These are phyloP conservation scores for Euptelea pleiosperma DNA, from an alignment of 164 flowering plant genomes.

Conservation along the genomic window DNA sequence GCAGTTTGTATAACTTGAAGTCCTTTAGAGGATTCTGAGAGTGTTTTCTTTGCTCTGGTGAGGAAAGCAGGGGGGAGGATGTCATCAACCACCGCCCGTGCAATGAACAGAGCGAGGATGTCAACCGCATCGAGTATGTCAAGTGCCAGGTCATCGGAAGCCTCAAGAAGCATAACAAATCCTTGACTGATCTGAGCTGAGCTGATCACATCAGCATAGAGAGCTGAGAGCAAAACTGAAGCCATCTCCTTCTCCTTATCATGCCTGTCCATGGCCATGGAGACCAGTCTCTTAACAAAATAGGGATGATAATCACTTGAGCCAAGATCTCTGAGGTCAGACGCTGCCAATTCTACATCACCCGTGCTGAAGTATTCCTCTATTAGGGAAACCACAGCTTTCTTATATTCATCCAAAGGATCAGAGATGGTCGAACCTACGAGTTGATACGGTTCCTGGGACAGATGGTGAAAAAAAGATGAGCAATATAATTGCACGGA, in stretches of 20 bases:
- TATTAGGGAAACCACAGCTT: conserved; percentile 73
- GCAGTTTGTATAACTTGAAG: conserved; percentile 73
- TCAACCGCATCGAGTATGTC: conserved; percentile 94
- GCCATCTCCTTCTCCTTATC: conserved; percentile 99
- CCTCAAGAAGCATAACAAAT: conserved; percentile 83
- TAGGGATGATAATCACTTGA: conserved; percentile 80
- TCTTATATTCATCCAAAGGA: conserved; percentile 92
- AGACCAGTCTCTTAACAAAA: conserved; percentile 84
- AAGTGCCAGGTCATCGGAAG: conserved; percentile 88
- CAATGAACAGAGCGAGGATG: conserved; percentile 79
- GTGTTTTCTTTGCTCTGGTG: conserved; percentile 59
- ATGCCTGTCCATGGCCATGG: conserved; percentile 96
- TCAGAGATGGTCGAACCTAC: conserved; percentile 72
- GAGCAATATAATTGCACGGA: neutral
- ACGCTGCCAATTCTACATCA: conserved; percentile 77
- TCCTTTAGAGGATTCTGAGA: conserved; percentile 76
- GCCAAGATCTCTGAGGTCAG: conserved; percentile 82
- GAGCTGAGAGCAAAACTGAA: conserved; percentile 87
- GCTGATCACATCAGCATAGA: conserved; percentile 86
- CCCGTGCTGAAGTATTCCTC: conserved; percentile 93
- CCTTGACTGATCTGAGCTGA: conserved; percentile 86
- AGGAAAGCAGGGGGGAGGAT: conserved; percentile 94
- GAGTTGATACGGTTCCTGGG: conserved; percentile 94
- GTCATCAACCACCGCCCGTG: conserved; percentile 98
- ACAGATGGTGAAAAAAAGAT: neutral